A percentile compares a stretch with the other conserved stretches of the same genome.
These are phyloP conservation scores for Yamagishiella unicocca DNA, from an alignment of 139 green algal species.

Conservation along the genomic window DNA sequence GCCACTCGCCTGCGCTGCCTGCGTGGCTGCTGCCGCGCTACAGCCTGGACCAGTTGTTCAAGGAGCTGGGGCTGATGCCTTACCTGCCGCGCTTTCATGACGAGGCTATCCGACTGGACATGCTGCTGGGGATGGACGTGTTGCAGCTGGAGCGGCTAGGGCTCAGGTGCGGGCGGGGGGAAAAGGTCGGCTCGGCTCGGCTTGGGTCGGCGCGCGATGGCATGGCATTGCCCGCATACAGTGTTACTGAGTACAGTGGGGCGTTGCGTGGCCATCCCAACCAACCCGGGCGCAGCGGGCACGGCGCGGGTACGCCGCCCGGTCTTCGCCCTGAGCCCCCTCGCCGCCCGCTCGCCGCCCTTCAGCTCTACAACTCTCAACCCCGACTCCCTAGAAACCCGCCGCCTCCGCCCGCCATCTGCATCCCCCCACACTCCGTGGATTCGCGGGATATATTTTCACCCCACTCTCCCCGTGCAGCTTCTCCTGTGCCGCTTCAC, in stretches of 20 bases:
- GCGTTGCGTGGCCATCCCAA: background rate
- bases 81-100: constrained; percentile 40
- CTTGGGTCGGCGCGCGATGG: background rate
- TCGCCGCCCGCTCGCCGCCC: background rate
- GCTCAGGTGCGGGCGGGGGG: background rate
- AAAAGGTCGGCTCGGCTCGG: background rate
- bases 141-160: constrained; percentile 47
- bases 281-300: too few relatives aligned
- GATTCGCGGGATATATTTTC: background rate
- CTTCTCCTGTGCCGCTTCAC: background rate
- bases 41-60: constrained; percentile 17
- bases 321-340: too few relatives aligned
- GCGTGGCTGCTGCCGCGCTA: constrained; percentile 10
- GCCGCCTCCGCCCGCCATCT: too few relatives aligned
- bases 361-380: background rate
- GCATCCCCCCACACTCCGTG: background rate
- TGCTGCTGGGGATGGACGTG: constrained; percentile 49
- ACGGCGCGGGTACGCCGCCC: too few relatives aligned
- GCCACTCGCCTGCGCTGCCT: too few relatives aligned
- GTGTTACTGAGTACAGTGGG: background rate
- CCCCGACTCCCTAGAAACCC: background rate
- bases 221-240: background rate
- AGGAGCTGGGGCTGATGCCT: constrained; percentile 44
- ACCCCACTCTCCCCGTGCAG: background rate
- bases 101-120: constrained; percentile 52